Base-by-base conservation (phyloP, 768 basidiomycete species). In the Lactifluus subvellereus region DNA sequence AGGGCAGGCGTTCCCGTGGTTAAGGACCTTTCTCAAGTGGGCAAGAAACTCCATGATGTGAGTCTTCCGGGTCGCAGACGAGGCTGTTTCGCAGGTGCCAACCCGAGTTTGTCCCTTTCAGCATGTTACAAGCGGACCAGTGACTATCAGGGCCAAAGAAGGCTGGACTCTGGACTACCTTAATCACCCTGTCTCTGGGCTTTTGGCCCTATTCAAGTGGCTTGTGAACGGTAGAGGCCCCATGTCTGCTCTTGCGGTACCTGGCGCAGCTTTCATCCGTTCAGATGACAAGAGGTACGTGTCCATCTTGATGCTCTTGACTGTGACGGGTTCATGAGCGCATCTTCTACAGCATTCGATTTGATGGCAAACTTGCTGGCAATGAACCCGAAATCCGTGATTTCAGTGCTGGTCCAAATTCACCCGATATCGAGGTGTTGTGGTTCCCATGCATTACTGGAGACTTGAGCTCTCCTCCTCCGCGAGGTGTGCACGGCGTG, bases 341-440 rank as follows among this genome's bases (percentile, higher is more conserved):
- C 10, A n/a, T 3, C 27, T 52, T 40, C 33, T 8, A 27, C 35
- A 52, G 50, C 37, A 20, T 59, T 20, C 62, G 4, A 70, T 83
- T 8, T 81, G 84, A 71, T 75, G 78, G 0, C n/a, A 61, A 54
- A 57, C 52, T 54, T 20, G 22, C 61, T 64, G 54, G 50, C 27
- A 6, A 40, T 20, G 30, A 27, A 45, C 43, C 60, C 32, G 54
- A 13, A 38, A 35, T 61, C 40, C 27, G 33, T 30, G 53, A 59
- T 30, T 27, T 40, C 7, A 38, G 33, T 8, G 51, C 60, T 22
- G 53, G 53, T 27, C 52, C 40, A 22, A 40, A 35, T 32, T 33
- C 42, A 1, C 60, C 60, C 10, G 60, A 61, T 22, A 18, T 61
- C 43, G 60, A 61, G 60, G 20, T 61, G 7, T 2, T 61, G n/a